Evolutionary conservation across 495 filamentous ascomycete species (phyloP), one percentile per base, ranked within the genome.

Genomic region (Elaphomyces granulatus): DNA sequence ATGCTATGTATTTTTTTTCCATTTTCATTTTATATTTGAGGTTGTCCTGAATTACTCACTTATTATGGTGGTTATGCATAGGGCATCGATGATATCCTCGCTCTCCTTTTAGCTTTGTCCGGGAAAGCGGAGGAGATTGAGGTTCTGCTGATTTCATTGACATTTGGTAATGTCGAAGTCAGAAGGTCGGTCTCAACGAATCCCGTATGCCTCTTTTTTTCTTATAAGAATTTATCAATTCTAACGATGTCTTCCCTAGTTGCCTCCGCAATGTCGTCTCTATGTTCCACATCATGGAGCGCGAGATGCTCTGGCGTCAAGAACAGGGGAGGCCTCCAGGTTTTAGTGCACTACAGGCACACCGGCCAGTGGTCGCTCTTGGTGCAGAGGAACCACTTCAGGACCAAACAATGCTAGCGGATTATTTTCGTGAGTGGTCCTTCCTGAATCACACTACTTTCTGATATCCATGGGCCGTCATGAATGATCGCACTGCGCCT

Each of bases 41-140:
- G n/a, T n/a, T n/a, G n/a, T n/a, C n/a, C n/a, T n/a, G n/a, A n/a
- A n/a, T n/a, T n/a, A n/a, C n/a, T n/a, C n/a, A n/a, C n/a, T n/a
- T n/a, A n/a, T n/a, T n/a, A n/a, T n/a, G n/a, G n/a, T n/a, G n/a
- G n/a, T n/a, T n/a, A n/a, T n/a, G 9, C 20, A 20, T 8, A 78
- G 84, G 90, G 90, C 35, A 81, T 87, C 49, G 90, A 99, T 59
- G 90, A 99, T 68, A 70, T 92, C 36, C 68, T 95, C 30, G 92
- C 85, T 6, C 58, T 84, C 47, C 65, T 98, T 36, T 73, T 96
- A 7, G 88, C 90, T 4, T 72, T 95, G 38, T 78, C 83, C 12
- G 78, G 86, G 15, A 71, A 68, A n/a, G 69, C 80, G 0, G 80
- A 93, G 46, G 88, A 95, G 45, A 67, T 96, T 14, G 83, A 96